phyloP scores from a whole-genome alignment of 495 filamentous ascomycete genomes.

The Penicillium goetzii region DNA sequence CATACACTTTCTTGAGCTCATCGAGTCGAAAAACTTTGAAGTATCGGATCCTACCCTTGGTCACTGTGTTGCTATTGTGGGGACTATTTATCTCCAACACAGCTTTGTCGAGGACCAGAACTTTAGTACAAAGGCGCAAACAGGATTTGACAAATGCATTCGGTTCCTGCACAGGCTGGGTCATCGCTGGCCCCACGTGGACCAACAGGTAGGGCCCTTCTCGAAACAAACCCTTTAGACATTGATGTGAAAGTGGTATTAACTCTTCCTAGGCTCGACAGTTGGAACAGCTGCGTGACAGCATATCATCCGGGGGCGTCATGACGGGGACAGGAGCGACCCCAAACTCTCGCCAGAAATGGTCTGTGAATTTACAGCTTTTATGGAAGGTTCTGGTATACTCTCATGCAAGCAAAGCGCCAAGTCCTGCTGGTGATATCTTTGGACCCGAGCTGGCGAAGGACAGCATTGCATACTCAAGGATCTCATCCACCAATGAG shows the following conservation, averaged over 20 bases:
- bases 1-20: conserved; percentile 37
- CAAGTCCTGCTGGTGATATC: conserved; percentile 25
- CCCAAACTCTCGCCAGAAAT: conserved; percentile 19
- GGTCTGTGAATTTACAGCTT: conserved; percentile 37
- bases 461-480: conserved; percentile 19
- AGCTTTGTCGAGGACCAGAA: conserved; percentile 41
- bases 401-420: conserved; percentile 32
- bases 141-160: conserved; percentile 39
- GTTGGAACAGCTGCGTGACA: conserved; percentile 36
- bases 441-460: conserved; percentile 33
- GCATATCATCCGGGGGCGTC: conserved; percentile 30
- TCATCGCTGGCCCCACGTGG: conserved; percentile 36
- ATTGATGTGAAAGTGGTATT: neutral
- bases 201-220: conserved; percentile 28
- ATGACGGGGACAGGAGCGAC: conserved; percentile 9
- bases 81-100: conserved; percentile 43
- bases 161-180: conserved; percentile 32
- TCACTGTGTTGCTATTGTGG: conserved; percentile 40
- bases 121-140: conserved; percentile 37
- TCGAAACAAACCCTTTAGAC: neutral
- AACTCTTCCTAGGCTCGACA: conserved; percentile 23
- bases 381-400: conserved; percentile 40
- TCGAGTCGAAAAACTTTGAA: conserved; percentile 37
- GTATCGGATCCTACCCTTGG: conserved; percentile 39
- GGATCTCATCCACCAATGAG: conserved; percentile 10